Evolutionary conservation across 1,139 yeast genomes (phyloP).

Genomic region (Geotrichum aggregatum): DNA sequence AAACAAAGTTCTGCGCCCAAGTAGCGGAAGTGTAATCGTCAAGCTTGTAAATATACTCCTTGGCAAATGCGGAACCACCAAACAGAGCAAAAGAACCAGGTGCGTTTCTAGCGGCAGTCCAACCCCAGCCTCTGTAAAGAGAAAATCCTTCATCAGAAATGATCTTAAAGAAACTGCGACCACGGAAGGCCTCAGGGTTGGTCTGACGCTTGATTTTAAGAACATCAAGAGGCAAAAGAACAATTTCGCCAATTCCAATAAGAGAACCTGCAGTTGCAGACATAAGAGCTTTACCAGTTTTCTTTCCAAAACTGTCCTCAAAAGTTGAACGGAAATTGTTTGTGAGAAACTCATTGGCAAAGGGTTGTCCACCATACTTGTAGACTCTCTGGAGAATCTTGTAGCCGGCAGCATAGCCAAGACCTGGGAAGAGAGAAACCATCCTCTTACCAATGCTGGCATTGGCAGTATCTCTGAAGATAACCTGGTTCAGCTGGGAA

Average conservation of each 20-base stretch:
- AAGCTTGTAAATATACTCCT: conserved; percentile 86
- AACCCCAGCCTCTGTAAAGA: conserved; percentile 97
- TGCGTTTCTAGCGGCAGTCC: conserved; percentile 99
- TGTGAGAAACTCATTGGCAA: conserved; percentile 87
- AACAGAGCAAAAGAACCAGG: conserved; percentile 97
- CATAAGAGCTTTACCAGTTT: conserved; percentile 93
- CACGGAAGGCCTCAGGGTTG: conserved; percentile 95
- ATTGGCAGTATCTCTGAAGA: conserved; percentile 77
- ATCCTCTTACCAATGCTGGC: conserved; percentile 68
- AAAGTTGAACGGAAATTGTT: conserved; percentile 65
- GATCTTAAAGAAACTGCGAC: conserved; percentile 89
- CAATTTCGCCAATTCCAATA: conserved; percentile 97
- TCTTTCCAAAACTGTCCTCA: conserved; percentile 78
- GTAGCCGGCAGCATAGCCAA: conserved; percentile 97
- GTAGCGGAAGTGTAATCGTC: conserved; percentile 85
- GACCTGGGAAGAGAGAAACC: conserved; percentile 89
- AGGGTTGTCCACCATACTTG: conserved; percentile 99
- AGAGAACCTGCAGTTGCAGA: conserved; percentile 97
- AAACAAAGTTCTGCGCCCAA: conserved; percentile 90
- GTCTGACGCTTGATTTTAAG: conserved; percentile 98
- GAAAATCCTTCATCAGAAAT: conserved; percentile 88
- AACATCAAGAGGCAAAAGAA: conserved; percentile 90
- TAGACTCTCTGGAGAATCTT: conserved; percentile 95
- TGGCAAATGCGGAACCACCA: conserved; percentile 98
- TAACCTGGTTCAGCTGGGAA: conserved; percentile 71